Evolutionary conservation across 345 rosid species (phyloP), one percentile per base, ranked within the genome.

Genomic region (Salix purpurea): DNA sequence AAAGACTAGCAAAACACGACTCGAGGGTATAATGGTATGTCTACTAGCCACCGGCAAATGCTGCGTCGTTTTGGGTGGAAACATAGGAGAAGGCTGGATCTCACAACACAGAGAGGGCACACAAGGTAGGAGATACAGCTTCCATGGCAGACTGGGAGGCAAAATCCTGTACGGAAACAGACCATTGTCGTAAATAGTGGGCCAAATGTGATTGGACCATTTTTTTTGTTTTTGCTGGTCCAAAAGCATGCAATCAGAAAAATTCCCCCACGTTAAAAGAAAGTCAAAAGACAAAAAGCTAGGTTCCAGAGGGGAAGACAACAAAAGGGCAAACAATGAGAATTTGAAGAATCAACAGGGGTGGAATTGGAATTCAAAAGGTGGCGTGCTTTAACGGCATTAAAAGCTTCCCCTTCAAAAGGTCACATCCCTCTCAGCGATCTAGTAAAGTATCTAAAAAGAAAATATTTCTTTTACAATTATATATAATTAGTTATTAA

Each of bases 331-430:
- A 70, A 21, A 14, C 13, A 37, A 79, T 7, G 68, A 19, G 18
- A 80, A 65, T 74, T 40, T 4, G 4, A 1, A 1, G 4, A 0
- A 32, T 36, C n/a, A 36, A 1, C 4, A 32, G 13, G 85, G 87
- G 86, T 39, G 84, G 74, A 82, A 79, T 8, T 10, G 84, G 78
- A 52, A 80, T 60, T 6, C 13, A 62, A 67, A 74, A 34, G 83
- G 69, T 84, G 79, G 85, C 86, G 84, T 88, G 84, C 86, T 76
- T 81, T 82, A 83, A 82, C 83, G 83, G 84, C 84, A 81, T 79
- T 67, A 78, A 46, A 79, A 76, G 70, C 80, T 62, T 56, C 11
- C 4, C 66, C 50, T 48, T 37, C 3, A 28, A 72, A 68, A 73
- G 65, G 56, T 34, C 9, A 13, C 69, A 26, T 65, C 23, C 24